Conservation (phyloP, 805 yeast species). For the Starmerella roubikii region DNA sequence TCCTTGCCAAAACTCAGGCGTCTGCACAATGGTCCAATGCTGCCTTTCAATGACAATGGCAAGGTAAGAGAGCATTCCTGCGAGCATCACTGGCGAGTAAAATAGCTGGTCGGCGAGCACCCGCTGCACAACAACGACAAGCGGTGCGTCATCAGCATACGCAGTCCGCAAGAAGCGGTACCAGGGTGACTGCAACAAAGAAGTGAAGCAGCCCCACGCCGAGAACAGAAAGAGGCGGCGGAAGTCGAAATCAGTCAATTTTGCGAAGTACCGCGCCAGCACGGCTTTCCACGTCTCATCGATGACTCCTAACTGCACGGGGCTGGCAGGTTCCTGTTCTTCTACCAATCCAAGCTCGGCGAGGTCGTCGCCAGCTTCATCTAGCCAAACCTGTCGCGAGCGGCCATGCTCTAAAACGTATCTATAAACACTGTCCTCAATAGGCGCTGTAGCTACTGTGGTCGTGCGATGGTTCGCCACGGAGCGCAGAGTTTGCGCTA, state of each 20-base stretch:
- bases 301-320: background rate
- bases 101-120: conserved; percentile 82
- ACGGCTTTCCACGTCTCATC: background rate
- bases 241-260: conserved; percentile 37
- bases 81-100: conserved; percentile 75
- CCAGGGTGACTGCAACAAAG: conserved; percentile 82
- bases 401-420: conserved; percentile 26
- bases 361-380: conserved; percentile 24
- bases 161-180: conserved; percentile 64
- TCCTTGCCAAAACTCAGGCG: conserved; percentile 44
- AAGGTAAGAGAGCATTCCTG: conserved; percentile 70
- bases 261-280: background rate
- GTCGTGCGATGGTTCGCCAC: conserved; percentile 20
- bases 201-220: conserved; percentile 74
- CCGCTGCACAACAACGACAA: conserved; percentile 63
- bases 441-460: background rate
- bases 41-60: conserved; percentile 71
- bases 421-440: conserved; percentile 13
- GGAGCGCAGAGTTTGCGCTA: conserved; percentile 62
- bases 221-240: conserved; percentile 64
- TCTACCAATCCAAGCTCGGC: conserved; percentile 20
- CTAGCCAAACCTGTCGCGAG: conserved; percentile 23
- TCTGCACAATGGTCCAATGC: conserved; percentile 45
- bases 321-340: conserved; percentile 7
- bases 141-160: conserved; percentile 64